Evolutionary conservation across 129 eudicot genomes (phyloP).

Genomic region (Logfia minima): DNA sequence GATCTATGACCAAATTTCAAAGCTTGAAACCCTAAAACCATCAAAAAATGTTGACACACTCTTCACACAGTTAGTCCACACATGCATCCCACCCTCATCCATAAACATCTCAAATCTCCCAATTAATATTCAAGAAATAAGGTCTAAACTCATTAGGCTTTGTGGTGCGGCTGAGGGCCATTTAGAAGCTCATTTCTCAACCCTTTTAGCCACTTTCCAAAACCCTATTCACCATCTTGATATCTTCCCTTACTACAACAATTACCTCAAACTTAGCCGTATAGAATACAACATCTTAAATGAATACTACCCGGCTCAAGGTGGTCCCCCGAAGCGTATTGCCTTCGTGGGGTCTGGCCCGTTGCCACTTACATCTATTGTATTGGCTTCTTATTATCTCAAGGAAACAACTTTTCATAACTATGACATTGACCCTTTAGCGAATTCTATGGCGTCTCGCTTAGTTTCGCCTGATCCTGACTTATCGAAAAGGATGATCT

Average conservation of each 20-base stretch:
- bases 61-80: constrained; percentile 67
- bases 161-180: constrained; percentile 79
- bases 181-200: constrained; percentile 66
- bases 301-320: constrained; percentile 26
- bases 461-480: constrained; percentile 54
- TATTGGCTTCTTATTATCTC: constrained; percentile 64
- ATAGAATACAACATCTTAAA: constrained; percentile 62
- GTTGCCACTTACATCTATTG: constrained; percentile 82
- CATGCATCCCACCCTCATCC: constrained; percentile 71
- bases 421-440: constrained; percentile 71
- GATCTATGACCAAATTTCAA: constrained; percentile 66
- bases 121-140: constrained; percentile 50
- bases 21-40: constrained; percentile 76
- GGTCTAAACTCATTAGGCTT: constrained; percentile 64
- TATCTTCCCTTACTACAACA: constrained; percentile 70
- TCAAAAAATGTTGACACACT: constrained; percentile 75
- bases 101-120: constrained; percentile 60
- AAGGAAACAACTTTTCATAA: constrained; percentile 56
- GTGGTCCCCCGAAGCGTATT: constrained; percentile 36
- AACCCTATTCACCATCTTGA: constrained; percentile 66
- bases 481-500: constrained; percentile 60
- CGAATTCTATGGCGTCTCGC: constrained; percentile 65
- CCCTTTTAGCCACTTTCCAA: constrained; percentile 48
- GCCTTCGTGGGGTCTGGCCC: constrained; percentile 97
- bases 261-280: constrained; percentile 72